These are phyloP conservation scores for Globisporangium cederbergense DNA, from an alignment of 352 stramenopile genomes.

Conservation along the genomic window DNA sequence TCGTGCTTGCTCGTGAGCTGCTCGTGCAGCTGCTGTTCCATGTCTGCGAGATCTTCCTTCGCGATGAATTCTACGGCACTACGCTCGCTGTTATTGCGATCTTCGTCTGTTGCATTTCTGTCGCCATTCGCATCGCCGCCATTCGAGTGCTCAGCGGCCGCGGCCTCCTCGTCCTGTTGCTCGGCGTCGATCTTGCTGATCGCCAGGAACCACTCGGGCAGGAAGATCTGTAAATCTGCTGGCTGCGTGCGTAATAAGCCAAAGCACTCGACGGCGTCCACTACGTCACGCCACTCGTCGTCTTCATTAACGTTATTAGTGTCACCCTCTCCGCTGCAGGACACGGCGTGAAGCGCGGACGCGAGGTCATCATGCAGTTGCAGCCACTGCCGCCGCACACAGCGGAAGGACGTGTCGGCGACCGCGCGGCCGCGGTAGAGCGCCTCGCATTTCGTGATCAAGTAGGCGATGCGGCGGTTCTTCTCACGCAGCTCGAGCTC, in stretches of 20 bases:
- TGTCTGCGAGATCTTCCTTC: constrained; percentile 32
- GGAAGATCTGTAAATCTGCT: constrained; percentile 41
- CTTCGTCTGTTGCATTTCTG: constrained; percentile 19
- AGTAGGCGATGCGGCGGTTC: constrained; percentile 70
- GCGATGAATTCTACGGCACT: constrained; percentile 21
- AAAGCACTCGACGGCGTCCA: constrained; percentile 38
- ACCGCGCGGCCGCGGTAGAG: constrained; percentile 57
- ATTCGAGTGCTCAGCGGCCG: background rate
- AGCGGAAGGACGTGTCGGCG: constrained; percentile 46
- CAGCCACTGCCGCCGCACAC: constrained; percentile 58
- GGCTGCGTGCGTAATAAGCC: constrained; percentile 36
- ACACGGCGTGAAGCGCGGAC: constrained; percentile 23
- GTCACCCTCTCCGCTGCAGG: too few relatives aligned
- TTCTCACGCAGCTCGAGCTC: constrained; percentile 78
- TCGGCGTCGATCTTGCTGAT: constrained; percentile 46
- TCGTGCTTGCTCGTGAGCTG: constrained; percentile 37
- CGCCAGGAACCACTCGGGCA: constrained; percentile 73
- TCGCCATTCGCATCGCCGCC: background rate
- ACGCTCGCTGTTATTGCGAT: background rate
- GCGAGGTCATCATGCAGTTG: constrained; percentile 63
- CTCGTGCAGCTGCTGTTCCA: constrained; percentile 38
- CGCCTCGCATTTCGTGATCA: constrained; percentile 64
- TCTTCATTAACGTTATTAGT: constrained; percentile 15
- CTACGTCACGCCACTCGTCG: constrained; percentile 31
- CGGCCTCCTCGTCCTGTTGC: constrained; percentile 20